Conservation (phyloP, 208 protist genomes). For the Zelonia costaricensis region DNA sequence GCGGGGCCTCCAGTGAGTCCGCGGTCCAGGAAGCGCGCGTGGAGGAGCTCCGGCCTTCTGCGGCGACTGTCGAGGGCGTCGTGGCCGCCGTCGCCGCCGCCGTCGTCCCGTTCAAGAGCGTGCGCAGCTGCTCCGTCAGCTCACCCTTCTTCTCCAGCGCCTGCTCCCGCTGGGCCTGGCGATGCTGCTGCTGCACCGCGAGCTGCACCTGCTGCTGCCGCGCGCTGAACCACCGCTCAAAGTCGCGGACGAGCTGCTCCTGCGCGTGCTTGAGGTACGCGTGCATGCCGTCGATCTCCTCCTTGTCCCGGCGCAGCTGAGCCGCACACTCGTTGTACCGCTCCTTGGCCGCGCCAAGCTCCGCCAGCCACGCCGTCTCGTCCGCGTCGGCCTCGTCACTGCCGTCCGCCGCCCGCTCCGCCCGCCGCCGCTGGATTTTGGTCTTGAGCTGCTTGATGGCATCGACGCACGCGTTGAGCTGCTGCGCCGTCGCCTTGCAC, state of each 20-base stretch:
- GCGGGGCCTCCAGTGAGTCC: too few species aligned
- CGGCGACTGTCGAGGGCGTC: too few species aligned
- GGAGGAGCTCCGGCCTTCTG: too few species aligned
- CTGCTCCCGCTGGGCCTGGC: conserved; percentile 6
- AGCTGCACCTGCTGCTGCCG: conserved; percentile 69
- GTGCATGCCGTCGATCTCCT: conserved; percentile 87
- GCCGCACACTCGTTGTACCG: conserved; percentile 57
- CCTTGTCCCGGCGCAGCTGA: conserved; percentile 67
- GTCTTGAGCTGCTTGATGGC: conserved; percentile 72
- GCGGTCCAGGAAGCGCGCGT: too few species aligned
- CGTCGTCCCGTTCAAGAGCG: not conserved
- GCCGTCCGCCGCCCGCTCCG: conserved; percentile 79
- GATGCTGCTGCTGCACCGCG: conserved; percentile 32
- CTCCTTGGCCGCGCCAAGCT: conserved; percentile 36
- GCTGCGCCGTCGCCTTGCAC: conserved; percentile 66
- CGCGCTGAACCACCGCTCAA: conserved; percentile 83
- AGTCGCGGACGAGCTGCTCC: conserved; percentile 82
- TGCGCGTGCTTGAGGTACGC: conserved; percentile 83
- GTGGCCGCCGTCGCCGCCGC: too few species aligned
- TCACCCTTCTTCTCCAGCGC: not conserved
- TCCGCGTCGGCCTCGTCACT: conserved; percentile 50
- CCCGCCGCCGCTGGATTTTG: conserved; percentile 72
- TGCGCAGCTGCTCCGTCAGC: conserved; percentile 5
- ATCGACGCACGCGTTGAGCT: conserved; percentile 73
- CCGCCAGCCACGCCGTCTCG: conserved; percentile 37